phyloP scores from a whole-genome alignment of 2,329 filamentous ascomycete genomes.

The Bipolaris victoriae region DNA sequence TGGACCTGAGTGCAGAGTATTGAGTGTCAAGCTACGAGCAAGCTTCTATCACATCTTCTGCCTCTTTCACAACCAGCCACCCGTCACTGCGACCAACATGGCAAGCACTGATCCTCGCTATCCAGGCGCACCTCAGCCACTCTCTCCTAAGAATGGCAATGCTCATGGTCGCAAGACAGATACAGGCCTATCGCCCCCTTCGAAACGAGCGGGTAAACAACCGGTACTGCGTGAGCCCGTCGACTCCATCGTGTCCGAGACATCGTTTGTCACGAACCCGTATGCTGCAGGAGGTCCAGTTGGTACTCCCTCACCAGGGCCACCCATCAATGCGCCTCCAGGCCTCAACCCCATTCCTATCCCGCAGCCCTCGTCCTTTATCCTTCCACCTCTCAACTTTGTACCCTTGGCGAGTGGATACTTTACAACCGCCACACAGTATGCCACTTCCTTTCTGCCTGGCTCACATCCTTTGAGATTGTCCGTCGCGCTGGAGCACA shows the following conservation, averaged over 20 bases:
- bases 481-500: slow-evolving; percentile 89
- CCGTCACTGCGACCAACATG: slow-evolving; percentile 59
- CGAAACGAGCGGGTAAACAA: slow-evolving; percentile 44
- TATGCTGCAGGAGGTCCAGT: slow-evolving; percentile 51
- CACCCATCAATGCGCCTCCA: slow-evolving; percentile 52
- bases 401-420: slow-evolving; percentile 79
- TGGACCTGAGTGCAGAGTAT: slow-evolving; percentile 80
- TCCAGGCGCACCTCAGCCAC: slow-evolving; percentile 33
- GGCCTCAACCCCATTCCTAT: slow-evolving; percentile 52
- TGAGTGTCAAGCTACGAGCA: slow-evolving; percentile 88
- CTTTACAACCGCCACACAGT: slow-evolving; percentile 76
- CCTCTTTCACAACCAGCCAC: slow-evolving; percentile 89
- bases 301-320: slow-evolving; percentile 51
- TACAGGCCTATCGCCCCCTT: slow-evolving; percentile 36
- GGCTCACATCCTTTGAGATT: slow-evolving; percentile 89
- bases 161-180: slow-evolving; percentile 35
- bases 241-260: slow-evolving; percentile 57
- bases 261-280: slow-evolving; percentile 59
- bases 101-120: slow-evolving; percentile 37
- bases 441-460: slow-evolving; percentile 78
- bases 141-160: slow-evolving; percentile 32
- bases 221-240: slow-evolving; percentile 56
- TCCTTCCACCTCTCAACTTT: slow-evolving; percentile 81
- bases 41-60: slow-evolving; percentile 98
- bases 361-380: slow-evolving; percentile 67